Percentiles rank a stretch among this genome's conserved stretches.
These are phyloP conservation scores for Candida awuae DNA, from an alignment of 805 yeast genomes.

Conservation along the genomic window DNA sequence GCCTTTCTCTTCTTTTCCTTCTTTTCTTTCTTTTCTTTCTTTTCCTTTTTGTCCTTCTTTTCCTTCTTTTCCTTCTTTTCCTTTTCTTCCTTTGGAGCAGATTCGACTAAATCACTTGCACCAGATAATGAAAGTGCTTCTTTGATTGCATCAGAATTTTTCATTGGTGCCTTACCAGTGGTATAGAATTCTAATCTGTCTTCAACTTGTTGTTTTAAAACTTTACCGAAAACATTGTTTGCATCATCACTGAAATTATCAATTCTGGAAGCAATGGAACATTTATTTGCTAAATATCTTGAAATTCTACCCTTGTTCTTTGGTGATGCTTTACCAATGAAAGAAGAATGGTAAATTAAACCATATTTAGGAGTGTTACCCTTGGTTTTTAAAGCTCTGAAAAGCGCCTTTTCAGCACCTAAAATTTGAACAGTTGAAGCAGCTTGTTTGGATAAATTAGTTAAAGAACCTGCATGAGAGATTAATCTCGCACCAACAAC, in stretches of 20 bases:
- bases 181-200: slow-evolving; percentile 94
- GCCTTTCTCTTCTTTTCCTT: slow-evolving; percentile 38
- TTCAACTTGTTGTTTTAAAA: slow-evolving; percentile 94
- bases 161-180: slow-evolving; percentile 94
- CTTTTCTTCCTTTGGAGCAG: slow-evolving; percentile 35
- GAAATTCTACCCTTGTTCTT: slow-evolving; percentile 99
- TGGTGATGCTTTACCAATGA: slow-evolving; percentile 87
- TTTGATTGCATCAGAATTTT: slow-evolving; percentile 88
- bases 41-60: slow-evolving; percentile 43
- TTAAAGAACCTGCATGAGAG: slow-evolving; percentile 96
- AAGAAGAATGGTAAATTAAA: slow-evolving; percentile 87
- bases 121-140: slow-evolving; percentile 73
- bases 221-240: slow-evolving; percentile 78
- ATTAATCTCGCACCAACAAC: slow-evolving; percentile 97
- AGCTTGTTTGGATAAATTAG: slow-evolving; percentile 94
- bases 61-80: slow-evolving; percentile 46
- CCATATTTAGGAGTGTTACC: slow-evolving; percentile 97
- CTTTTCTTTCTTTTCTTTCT: slow-evolving; percentile 44
- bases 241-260: slow-evolving; percentile 97
- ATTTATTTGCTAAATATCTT: slow-evolving; percentile 96
- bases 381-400: slow-evolving; percentile 93
- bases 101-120: slow-evolving; percentile 25
- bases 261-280: slow-evolving; percentile 97
- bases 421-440: slow-evolving; percentile 97
- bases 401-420: slow-evolving; percentile 95